Percentiles rank a stretch among this genome's conserved stretches.
phyloP scores from a whole-genome alignment of 2,329 filamentous ascomycete species.

The Penicillium sp. region DNA sequence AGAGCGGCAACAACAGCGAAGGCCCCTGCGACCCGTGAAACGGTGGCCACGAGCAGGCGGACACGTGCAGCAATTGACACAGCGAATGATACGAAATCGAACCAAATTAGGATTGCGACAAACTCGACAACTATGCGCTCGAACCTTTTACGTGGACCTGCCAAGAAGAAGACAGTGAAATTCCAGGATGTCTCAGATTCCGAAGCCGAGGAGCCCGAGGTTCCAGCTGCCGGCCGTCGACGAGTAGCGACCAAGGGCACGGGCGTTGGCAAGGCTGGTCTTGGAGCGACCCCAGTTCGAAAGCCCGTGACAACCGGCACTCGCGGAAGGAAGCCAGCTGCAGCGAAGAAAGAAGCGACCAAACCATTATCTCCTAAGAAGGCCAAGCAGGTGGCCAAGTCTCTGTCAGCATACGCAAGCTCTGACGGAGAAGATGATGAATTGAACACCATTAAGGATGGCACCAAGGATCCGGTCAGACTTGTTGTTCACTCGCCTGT shows the following conservation, averaged over 20 bases:
- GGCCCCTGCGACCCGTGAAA: conserved; percentile 12
- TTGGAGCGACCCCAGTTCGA: conserved; percentile 49
- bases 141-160: conserved; percentile 32
- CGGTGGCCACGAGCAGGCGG: conserved; percentile 15
- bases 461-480: conserved; percentile 25
- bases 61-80: conserved; percentile 11
- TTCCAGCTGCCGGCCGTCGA: conserved; percentile 26
- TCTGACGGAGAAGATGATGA: conserved; percentile 48
- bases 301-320: conserved; percentile 35
- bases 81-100: conserved; percentile 19
- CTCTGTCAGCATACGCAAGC: conserved; percentile 36
- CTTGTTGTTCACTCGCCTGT: conserved; percentile 37
- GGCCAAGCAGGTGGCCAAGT: conserved; percentile 47
- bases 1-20: conserved; percentile 24
- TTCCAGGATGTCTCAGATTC: conserved; percentile 46
- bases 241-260: conserved; percentile 22
- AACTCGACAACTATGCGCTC: conserved; percentile 32
- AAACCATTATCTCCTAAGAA: conserved; percentile 52
- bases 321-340: conserved; percentile 36
- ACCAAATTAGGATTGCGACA: conserved; percentile 30
- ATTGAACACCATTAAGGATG: conserved; percentile 39
- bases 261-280: conserved; percentile 35
- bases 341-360: conserved; percentile 30
- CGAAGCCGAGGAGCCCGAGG: conserved; percentile 42
- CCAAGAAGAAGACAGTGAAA: conserved; percentile 49